phyloP scores from a whole-genome alignment of 176 grass and related monocot species.

The Panicum miliaceum region DNA sequence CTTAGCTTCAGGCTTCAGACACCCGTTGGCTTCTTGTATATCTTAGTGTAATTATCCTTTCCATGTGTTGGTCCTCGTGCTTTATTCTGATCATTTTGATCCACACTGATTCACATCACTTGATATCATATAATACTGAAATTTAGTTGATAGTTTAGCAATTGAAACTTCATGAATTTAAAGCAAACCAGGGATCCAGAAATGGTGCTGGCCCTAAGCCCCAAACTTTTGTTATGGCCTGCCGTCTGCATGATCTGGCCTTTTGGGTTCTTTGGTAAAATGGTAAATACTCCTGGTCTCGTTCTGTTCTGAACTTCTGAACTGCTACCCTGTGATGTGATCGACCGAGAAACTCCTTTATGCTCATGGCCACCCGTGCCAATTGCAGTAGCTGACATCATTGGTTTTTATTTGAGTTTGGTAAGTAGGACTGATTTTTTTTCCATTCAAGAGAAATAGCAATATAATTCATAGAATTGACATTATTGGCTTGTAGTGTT shows the following conservation, averaged over 20 bases:
- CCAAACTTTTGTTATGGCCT: background rate
- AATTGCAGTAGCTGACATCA: background rate
- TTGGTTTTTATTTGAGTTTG: background rate
- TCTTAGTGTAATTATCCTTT: background rate
- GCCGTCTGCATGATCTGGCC: background rate
- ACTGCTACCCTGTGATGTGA: background rate
- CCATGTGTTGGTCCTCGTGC: background rate
- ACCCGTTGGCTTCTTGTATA: background rate
- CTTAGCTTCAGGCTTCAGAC: background rate
- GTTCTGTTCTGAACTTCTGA: background rate
- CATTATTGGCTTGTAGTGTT: background rate
- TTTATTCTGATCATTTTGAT: background rate
- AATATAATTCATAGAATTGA: background rate
- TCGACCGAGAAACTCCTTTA: background rate
- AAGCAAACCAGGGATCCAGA: background rate
- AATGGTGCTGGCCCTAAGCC: background rate
- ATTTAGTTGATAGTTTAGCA: background rate
- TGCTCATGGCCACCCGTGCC: background rate
- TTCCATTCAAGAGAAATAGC: background rate
- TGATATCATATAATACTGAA: too few relatives aligned
- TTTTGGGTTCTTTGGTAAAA: background rate
- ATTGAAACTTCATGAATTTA: background rate
- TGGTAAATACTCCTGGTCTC: background rate
- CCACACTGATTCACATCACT: background rate
- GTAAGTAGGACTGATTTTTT: background rate